Evolutionary conservation across 495 filamentous ascomycete genomes (phyloP), one percentile per base, ranked within the genome.

Genomic region (Parachaetomium inaequale): DNA sequence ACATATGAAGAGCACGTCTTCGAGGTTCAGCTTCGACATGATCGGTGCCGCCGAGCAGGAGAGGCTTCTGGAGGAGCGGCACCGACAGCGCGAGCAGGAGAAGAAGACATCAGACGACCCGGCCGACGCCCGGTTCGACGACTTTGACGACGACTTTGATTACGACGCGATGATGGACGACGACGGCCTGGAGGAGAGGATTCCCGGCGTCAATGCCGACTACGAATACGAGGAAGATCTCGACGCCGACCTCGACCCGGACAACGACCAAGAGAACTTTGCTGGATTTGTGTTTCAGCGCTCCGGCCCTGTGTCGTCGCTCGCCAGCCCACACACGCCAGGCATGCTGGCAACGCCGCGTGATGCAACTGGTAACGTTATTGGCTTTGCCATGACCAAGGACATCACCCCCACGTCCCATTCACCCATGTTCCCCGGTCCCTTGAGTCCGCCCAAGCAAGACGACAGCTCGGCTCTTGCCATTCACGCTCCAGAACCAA

Each of bases 1-100:
- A 65, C 91, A 93, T 72, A 86, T 92, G 71, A 92, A 88, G 65
- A 93, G 90, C 71, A 93, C 88, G 56, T 89, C 92, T 0, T 95
- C 91, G 3, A 80, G 92, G 11, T 96, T 97, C 66, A 95, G 91
- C 69, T 97, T 97, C 67, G 92, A 96, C 68, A 90, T 96, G 82
- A 85, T 88, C n/a, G 91, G 89, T 34, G 86, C 90, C 15, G 86
- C 88, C 6, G 82, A 82, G 12, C 87, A 96, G 70, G 92, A 97
- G 71, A 87, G 87, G 68, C 68, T 93, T 2, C 73, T 97, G 17
- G 92, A 97, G 76, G 92, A 96, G 69, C 86, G 90, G 42, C 89
- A 94, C 65, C 86, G 89, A 56, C 83, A 88, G 59, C 87, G 88
- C 54, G 87, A 87, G 38, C 77, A 82, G 32, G 82, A 83, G 52